phyloP scores from a whole-genome alignment of 495 filamentous ascomycete species.

The Annulohypoxylon nitens region DNA sequence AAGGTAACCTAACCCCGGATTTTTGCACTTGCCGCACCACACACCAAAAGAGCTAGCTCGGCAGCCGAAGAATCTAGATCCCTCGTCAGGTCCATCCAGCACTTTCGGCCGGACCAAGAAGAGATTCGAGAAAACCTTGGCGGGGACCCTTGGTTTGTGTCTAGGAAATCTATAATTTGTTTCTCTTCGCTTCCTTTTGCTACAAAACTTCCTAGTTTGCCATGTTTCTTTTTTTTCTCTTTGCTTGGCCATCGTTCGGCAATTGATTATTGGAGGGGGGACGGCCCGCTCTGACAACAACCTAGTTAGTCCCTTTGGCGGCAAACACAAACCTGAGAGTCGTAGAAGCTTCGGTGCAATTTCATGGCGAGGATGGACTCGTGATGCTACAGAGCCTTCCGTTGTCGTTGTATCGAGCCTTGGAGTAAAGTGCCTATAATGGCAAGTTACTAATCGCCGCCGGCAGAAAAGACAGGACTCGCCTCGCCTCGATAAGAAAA shows the following conservation, averaged over 20 bases:
- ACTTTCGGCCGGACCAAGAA: constrained; percentile 29
- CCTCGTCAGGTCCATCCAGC: constrained; percentile 18
- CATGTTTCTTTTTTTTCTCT: background rate
- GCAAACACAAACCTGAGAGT: constrained; percentile 5
- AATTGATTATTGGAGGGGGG: constrained; percentile 39
- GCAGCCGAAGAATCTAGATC: constrained; percentile 35
- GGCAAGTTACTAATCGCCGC: constrained; percentile 7
- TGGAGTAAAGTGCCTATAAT: background rate
- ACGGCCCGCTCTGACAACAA: constrained; percentile 25
- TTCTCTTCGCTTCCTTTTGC: background rate
- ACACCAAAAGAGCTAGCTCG: constrained; percentile 6
- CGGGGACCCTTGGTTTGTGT: constrained; percentile 16
- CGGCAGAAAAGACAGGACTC: background rate
- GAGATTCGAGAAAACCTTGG: constrained; percentile 20
- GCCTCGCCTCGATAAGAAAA: background rate
- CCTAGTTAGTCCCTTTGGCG: background rate
- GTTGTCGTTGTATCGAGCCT: constrained; percentile 6
- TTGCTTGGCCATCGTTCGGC: constrained; percentile 26
- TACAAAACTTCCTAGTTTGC: background rate
- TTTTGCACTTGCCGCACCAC: constrained; percentile 33
- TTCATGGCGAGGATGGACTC: background rate
- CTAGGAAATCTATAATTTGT: background rate
- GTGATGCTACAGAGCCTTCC: background rate
- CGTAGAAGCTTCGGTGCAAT: constrained; percentile 7
- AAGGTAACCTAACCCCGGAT: constrained; percentile 39